Percentiles rank a stretch among this genome's conserved stretches.
Conservation (phyloP, 345 rosid genomes). For the Lumnitzera racemosa region DNA sequence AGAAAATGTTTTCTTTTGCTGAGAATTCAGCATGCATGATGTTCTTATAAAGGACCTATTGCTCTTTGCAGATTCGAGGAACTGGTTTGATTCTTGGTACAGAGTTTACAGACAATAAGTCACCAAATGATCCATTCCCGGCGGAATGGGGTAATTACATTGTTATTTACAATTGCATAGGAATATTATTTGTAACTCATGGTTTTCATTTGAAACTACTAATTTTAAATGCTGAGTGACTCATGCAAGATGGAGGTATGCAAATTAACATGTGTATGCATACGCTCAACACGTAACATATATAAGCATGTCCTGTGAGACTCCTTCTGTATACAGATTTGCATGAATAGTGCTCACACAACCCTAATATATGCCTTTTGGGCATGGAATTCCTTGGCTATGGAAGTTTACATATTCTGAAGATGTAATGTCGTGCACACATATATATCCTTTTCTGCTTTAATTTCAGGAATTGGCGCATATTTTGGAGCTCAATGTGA, state of each 20-base stretch:
- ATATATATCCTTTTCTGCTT: neutral
- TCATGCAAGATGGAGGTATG: no score
- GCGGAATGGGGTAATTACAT: constrained; percentile 80
- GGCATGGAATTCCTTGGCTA: neutral
- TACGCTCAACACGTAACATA: no score
- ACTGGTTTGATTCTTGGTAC: constrained; percentile 89
- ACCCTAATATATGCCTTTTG: no score
- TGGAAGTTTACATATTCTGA: no score
- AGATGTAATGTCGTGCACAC: no score
- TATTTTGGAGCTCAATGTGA: constrained; percentile 89
- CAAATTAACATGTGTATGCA: no score
- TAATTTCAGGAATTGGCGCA: constrained; percentile 63
- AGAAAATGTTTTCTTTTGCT: neutral
- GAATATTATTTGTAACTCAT: neutral
- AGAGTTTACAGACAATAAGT: constrained; percentile 82
- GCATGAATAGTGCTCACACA: no score
- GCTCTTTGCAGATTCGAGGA: constrained; percentile 68
- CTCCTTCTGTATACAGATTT: no score
- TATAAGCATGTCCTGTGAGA: no score
- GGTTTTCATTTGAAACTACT: neutral
- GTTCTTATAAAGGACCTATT: neutral
- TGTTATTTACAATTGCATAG: neutral
- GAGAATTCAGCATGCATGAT: no score
- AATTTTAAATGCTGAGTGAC: no score
- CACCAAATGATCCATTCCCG: constrained; percentile 85